Percentiles rank a stretch among this genome's conserved stretches.
phyloP scores from a whole-genome alignment of 164 flowering plant genomes.

The Sextonia rubra region DNA sequence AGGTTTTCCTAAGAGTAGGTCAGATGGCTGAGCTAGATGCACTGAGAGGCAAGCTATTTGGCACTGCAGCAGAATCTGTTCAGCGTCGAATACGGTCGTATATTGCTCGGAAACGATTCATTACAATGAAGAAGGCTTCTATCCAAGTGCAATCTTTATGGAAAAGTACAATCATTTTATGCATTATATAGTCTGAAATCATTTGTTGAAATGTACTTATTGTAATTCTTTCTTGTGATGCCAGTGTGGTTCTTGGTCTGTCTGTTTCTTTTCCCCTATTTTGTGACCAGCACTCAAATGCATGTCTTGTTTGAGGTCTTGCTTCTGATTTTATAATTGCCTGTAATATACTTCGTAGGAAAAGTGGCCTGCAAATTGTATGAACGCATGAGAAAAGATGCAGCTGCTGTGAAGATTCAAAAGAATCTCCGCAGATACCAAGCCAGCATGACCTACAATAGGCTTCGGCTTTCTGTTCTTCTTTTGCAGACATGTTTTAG shows the following conservation, averaged over 20 bases:
- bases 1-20: conserved; percentile 82
- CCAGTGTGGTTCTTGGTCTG: background rate
- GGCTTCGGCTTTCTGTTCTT: conserved; percentile 35
- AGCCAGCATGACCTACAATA: conserved; percentile 38
- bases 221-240: background rate
- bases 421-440: conserved; percentile 46
- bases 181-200: background rate
- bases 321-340: background rate
- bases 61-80: conserved; percentile 52
- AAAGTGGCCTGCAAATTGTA: conserved; percentile 52
- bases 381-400: conserved; percentile 45
- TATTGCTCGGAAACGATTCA: conserved; percentile 50
- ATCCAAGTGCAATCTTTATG: conserved; percentile 56
- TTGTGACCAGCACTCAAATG: conserved; percentile 1
- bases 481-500: conserved; percentile 67
- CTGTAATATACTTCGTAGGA: conserved; percentile 31
- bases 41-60: conserved; percentile 49
- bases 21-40: conserved; percentile 96
- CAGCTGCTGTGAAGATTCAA: conserved; percentile 71
- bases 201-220: background rate
- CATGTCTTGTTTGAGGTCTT: no score
- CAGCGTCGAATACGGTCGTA: conserved; percentile 52
- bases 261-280: background rate
- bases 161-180: conserved; percentile 48
- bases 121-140: conserved; percentile 46